Conservation (phyloP, 23 red algal genomes). For the Gracilaria domingensis region DNA sequence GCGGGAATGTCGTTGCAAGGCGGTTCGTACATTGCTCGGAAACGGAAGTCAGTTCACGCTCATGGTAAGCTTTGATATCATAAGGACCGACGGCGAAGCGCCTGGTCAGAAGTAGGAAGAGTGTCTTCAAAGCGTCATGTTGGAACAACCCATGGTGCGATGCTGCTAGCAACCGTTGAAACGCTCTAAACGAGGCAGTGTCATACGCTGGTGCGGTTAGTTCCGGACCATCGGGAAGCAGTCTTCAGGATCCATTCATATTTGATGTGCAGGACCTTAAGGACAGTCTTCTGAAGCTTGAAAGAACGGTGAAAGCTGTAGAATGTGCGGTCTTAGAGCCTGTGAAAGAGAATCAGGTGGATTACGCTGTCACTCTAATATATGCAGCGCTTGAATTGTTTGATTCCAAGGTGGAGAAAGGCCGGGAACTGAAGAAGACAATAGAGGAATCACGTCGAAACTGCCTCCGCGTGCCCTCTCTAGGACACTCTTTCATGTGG, state of each 20-base stretch:
- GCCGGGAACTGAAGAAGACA: not conserved
- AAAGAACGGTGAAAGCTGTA: constrained; percentile 37
- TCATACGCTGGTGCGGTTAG: constrained; percentile 38
- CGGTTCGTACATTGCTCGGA: constrained; percentile 39
- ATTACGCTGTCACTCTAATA: constrained; percentile 30
- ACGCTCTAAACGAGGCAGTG: constrained; percentile 37
- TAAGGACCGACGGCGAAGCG: constrained; percentile 10
- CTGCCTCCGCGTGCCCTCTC: constrained; percentile 65
- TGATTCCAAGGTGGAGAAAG: not conserved
- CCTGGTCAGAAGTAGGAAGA: not conserved
- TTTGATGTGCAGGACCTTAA: constrained; percentile 26
- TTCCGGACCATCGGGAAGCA: constrained; percentile 38
- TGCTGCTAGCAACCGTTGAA: constrained; percentile 43
- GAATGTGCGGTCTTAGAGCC: constrained; percentile 43
- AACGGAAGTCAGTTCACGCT: constrained; percentile 52
- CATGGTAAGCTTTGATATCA: constrained; percentile 30
- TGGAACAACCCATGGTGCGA: constrained; percentile 24
- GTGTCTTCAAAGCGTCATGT: constrained; percentile 31
- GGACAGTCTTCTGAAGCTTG: constrained; percentile 22
- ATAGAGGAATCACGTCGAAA: constrained; percentile 30
- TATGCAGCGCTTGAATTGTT: constrained; percentile 45
- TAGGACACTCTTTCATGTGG: constrained; percentile 50
- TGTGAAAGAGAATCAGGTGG: constrained; percentile 55
- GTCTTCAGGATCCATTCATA: constrained; percentile 10
- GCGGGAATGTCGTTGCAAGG: constrained; percentile 40